Evolutionary conservation across 2,329 filamentous ascomycete genomes (phyloP).

Genomic region (Clonostachys sp.): DNA sequence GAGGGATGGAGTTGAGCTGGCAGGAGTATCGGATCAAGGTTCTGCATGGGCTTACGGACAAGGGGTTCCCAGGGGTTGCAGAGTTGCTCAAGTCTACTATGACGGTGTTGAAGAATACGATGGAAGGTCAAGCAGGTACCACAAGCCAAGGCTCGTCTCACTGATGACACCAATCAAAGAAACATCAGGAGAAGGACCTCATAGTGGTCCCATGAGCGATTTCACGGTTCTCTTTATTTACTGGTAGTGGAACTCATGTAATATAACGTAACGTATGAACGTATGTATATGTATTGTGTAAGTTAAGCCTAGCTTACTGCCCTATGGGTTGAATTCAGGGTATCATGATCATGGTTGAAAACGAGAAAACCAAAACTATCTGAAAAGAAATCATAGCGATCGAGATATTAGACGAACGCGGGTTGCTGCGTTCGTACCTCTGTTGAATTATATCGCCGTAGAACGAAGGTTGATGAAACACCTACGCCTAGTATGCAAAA

Average conservation of each 20-base stretch:
- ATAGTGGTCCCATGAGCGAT: not conserved
- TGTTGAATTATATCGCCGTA: no score
- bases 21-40: slow-evolving; percentile 72
- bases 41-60: slow-evolving; percentile 59
- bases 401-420: no score
- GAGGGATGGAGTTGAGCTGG: slow-evolving; percentile 65
- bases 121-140: slow-evolving; percentile 15
- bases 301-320: not conserved
- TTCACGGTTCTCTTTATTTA: not conserved
- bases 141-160: slow-evolving; percentile 1
- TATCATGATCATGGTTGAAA: slow-evolving; percentile 19
- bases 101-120: slow-evolving; percentile 61
- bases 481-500: no score
- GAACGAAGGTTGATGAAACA: no score
- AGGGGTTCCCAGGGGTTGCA: slow-evolving; percentile 61
- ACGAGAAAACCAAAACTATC: slow-evolving; percentile 2
- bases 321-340: slow-evolving; percentile 26
- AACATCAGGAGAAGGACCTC: not conserved
- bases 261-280: not conserved
- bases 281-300: no score
- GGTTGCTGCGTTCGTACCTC: no score
- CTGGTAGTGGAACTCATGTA: not conserved
- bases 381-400: no score
- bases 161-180: slow-evolving; percentile 5
- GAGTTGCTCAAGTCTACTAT: slow-evolving; percentile 78